These are phyloP conservation scores for Parmales sp. DNA, from an alignment of 108 stramenopile genomes.

Conservation along the genomic window DNA sequence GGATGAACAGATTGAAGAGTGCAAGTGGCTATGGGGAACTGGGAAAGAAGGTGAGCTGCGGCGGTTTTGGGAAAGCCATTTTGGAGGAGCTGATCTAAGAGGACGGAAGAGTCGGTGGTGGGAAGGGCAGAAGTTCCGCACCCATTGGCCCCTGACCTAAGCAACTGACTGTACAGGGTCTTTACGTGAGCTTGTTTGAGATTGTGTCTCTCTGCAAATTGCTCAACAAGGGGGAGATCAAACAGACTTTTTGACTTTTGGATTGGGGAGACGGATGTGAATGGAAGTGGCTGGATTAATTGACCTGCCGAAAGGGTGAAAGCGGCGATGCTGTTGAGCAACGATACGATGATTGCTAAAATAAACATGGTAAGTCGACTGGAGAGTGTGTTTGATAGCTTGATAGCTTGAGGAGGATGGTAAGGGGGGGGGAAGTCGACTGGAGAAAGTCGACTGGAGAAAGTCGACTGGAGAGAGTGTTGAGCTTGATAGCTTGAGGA, in stretches of 20 bases:
- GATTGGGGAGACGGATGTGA: neutral
- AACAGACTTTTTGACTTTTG: constrained; percentile 2
- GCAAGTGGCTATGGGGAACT: constrained; percentile 1
- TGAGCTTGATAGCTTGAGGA: no score
- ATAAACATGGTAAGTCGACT: no score
- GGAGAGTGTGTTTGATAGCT: no score
- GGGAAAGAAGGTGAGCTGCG: neutral
- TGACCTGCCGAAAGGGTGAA: no score
- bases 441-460: no score
- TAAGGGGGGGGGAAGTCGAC: no score
- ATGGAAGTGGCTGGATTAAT: neutral
- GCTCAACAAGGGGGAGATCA: constrained; percentile 20
- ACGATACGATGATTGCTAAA: no score
- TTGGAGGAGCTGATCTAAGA: constrained; percentile 7
- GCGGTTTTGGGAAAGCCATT: constrained; percentile 12
- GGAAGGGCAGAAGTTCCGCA: neutral
- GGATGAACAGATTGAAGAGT: neutral
- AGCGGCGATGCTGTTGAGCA: no score
- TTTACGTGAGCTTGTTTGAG: constrained; percentile 25
- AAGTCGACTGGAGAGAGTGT: no score
- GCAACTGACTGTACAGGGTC: constrained; percentile 14
- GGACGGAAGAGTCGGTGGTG: neutral
- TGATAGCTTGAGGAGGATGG: no score
- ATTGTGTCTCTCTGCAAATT: constrained; percentile 8
- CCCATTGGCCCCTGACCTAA: constrained; percentile 1